Evolutionary conservation across 169 alveolate species (phyloP).

Genomic region (Plasmodium adleri): DNA sequence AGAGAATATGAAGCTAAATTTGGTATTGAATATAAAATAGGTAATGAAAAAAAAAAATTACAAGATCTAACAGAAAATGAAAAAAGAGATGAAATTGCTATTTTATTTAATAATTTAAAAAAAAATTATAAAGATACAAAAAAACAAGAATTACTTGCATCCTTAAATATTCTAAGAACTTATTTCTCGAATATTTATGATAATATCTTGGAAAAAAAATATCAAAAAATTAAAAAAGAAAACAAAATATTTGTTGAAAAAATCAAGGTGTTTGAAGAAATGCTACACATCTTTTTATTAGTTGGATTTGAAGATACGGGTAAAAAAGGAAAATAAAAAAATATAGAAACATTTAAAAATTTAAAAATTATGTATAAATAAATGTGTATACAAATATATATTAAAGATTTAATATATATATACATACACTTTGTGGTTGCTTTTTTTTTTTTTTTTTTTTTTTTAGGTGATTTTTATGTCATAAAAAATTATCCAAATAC

Average conservation of each 20-base stretch:
- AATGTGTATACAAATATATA: neutral
- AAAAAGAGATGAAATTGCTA: constrained; percentile 73
- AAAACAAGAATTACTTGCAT: constrained; percentile 40
- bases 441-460: neutral
- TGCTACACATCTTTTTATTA: constrained; percentile 51
- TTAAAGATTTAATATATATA: neutral
- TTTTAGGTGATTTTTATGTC: constrained; percentile 62
- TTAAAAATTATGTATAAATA: neutral
- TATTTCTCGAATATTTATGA: constrained; percentile 53
- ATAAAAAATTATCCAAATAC: constrained; percentile 68
- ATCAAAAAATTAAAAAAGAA: constrained; percentile 69
- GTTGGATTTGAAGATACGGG: constrained; percentile 76
- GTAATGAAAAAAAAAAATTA: constrained; percentile 32
- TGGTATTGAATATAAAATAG: constrained; percentile 51
- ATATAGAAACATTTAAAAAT: neutral
- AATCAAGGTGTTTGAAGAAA: constrained; percentile 57
- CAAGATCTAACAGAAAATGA: constrained; percentile 70
- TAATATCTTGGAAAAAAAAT: constrained; percentile 66
- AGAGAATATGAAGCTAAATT: constrained; percentile 76
- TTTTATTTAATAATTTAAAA: constrained; percentile 64
- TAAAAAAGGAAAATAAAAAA: neutral
- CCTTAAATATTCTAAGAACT: constrained; percentile 47
- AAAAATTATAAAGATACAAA: constrained; percentile 63
- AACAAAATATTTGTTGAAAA: constrained; percentile 67
- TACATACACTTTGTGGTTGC: neutral